Conservation (phyloP, 768 basidiomycete genomes). For the Termitomyces bulborhizus region DNA sequence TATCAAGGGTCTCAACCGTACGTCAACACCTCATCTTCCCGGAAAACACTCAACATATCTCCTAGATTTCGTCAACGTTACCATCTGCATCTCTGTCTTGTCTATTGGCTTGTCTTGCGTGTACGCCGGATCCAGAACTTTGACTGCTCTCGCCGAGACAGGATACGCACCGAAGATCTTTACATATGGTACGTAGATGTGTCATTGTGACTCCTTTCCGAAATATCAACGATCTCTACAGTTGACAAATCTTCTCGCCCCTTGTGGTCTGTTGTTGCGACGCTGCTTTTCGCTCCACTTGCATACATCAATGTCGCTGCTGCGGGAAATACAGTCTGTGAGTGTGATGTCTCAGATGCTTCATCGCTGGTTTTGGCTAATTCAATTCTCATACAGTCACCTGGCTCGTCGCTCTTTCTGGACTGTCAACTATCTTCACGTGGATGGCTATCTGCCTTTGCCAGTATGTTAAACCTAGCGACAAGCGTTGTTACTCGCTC, state of each 20-base stretch:
- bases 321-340: conserved; percentile 33
- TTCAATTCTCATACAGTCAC: conserved; percentile 20
- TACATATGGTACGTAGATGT: conserved; percentile 22
- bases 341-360: conserved; percentile 7
- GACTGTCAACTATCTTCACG: conserved; percentile 39
- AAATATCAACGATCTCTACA: not conserved
- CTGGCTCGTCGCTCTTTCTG: conserved; percentile 41
- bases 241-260: conserved; percentile 44
- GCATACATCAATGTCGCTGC: conserved; percentile 32
- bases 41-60: not conserved
- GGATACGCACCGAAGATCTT: conserved; percentile 41
- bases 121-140: conserved; percentile 38
- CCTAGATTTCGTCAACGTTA: conserved; percentile 32
- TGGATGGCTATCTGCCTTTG: conserved; percentile 41
- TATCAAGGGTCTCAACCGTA: conserved; percentile 37
- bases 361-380: not conserved
- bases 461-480: conserved; percentile 26
- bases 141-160: conserved; percentile 40
- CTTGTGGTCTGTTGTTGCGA: conserved; percentile 31
- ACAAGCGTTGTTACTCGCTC: not conserved
- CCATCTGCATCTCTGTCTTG: conserved; percentile 40
- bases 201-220: not conserved
- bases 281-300: conserved; percentile 31
- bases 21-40: conserved; percentile 7
- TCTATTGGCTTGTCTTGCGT: conserved; percentile 41